phyloP scores from a whole-genome alignment of 1,139 yeast species.

The Schizosaccharomyces versatilis region DNA sequence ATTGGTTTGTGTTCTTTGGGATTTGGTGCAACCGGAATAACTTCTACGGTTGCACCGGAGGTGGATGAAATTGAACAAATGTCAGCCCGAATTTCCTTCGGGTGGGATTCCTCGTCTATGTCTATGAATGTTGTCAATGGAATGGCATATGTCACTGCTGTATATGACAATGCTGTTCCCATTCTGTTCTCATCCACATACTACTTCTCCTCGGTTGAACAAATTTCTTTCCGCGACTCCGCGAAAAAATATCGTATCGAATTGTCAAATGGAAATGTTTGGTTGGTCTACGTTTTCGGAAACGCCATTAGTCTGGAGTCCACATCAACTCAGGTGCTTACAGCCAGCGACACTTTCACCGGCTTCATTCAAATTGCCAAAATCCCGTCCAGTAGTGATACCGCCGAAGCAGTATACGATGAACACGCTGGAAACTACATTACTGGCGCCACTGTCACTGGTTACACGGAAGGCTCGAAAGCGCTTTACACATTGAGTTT shows the following conservation, averaged over 20 bases:
- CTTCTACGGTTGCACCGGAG: conserved; percentile 22
- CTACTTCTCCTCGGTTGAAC: conserved; percentile 29
- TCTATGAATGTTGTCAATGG: conserved; percentile 36
- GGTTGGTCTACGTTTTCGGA: conserved; percentile 33
- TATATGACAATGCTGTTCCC: conserved; percentile 37
- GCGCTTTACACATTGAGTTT: conserved; percentile 24
- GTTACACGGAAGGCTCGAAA: conserved; percentile 25
- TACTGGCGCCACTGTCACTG: conserved; percentile 23
- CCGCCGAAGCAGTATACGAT: conserved; percentile 24
- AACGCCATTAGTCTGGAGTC: conserved; percentile 16
- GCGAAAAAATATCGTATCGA: conserved; percentile 27
- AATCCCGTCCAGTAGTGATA: conserved; percentile 22
- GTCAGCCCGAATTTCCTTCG: conserved; percentile 33
- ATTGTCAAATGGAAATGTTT: conserved; percentile 24
- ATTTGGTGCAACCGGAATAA: conserved; percentile 33
- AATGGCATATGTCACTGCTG: conserved; percentile 55
- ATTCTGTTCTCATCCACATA: conserved; percentile 25
- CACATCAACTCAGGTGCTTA: conserved; percentile 12
- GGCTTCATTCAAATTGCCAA: conserved; percentile 43
- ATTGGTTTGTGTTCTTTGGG: conserved; percentile 30
- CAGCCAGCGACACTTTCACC: conserved; percentile 27
- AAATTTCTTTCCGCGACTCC: conserved; percentile 24
- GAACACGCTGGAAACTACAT: conserved; percentile 42
- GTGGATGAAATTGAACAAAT: conserved; percentile 28
- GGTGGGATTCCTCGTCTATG: conserved; percentile 19